Conservation (phyloP, 2,329 filamentous ascomycete species). For the Sphaceloma murrayae region DNA sequence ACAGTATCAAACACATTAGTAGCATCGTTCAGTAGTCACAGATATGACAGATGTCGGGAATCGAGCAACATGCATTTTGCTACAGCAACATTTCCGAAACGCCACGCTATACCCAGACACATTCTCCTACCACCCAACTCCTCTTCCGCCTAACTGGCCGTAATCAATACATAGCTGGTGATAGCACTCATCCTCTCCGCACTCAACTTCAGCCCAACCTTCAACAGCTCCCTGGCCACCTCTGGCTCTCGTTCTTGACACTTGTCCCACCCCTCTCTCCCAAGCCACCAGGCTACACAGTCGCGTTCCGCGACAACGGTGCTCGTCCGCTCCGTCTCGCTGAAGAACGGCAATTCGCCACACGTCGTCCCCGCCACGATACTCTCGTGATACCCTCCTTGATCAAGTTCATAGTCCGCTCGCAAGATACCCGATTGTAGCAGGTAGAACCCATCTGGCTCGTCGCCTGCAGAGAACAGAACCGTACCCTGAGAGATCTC, state of each 20-base stretch:
- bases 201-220: constrained; percentile 83
- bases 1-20: too few species aligned
- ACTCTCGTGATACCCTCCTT: constrained; percentile 79
- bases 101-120: background rate
- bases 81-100: too few species aligned
- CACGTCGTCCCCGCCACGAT: constrained; percentile 93
- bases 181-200: constrained; percentile 80
- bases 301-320: constrained; percentile 76
- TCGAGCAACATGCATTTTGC: too few species aligned
- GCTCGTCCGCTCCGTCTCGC: constrained; percentile 75
- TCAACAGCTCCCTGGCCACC: constrained; percentile 73
- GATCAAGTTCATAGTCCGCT: constrained; percentile 82
- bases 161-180: constrained; percentile 40
- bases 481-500: constrained; percentile 60
- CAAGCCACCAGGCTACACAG: constrained; percentile 74
- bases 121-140: background rate
- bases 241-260: constrained; percentile 65
- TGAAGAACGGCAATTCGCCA: constrained; percentile 93
- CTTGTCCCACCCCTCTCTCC: constrained; percentile 58
- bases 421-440: constrained; percentile 81
- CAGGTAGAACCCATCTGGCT: constrained; percentile 77
- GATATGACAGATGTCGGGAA: too few species aligned
- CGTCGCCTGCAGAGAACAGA: constrained; percentile 66
- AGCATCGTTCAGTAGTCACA: too few species aligned
- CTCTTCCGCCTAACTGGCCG: constrained; percentile 32